Evolutionary conservation across 108 stramenopile species (phyloP).

Genomic region (Bacterosira constricta): DNA sequence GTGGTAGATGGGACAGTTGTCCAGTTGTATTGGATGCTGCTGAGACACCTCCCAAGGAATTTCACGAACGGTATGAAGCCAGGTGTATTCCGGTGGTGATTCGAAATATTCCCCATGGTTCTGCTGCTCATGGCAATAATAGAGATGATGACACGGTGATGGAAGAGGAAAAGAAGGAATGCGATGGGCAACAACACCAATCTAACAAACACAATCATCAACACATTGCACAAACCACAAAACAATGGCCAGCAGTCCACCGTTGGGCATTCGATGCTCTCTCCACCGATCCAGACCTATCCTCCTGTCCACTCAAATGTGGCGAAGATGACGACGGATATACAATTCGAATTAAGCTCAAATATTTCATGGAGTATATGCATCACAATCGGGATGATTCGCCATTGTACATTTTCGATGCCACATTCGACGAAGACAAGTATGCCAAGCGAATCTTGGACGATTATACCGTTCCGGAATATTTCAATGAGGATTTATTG

Average conservation of each 20-base stretch:
- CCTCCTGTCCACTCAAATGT: slow-evolving; percentile 82
- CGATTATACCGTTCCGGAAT: slow-evolving; percentile 90
- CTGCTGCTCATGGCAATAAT: background rate
- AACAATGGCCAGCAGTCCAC: slow-evolving; percentile 65
- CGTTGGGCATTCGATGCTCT: slow-evolving; percentile 67
- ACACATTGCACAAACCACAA: background rate
- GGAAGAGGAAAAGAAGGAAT: slow-evolving; percentile 36
- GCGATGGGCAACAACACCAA: background rate
- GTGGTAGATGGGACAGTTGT: slow-evolving; percentile 4
- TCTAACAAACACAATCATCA: background rate
- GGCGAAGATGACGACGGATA: slow-evolving; percentile 98
- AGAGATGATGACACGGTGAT: slow-evolving; percentile 31
- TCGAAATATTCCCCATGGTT: slow-evolving; percentile 65
- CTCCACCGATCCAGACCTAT: slow-evolving; percentile 45
- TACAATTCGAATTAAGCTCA: slow-evolving; percentile 86
- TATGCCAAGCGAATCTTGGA: slow-evolving; percentile 58
- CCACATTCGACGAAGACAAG: slow-evolving; percentile 84
- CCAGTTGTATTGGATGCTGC: slow-evolving; percentile 72
- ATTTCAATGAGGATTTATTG: slow-evolving; percentile 96
- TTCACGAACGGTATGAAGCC: slow-evolving; percentile 65
- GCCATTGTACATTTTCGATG: slow-evolving; percentile 98
- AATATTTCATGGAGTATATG: slow-evolving; percentile 89
- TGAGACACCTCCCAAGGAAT: slow-evolving; percentile 51
- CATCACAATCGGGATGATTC: slow-evolving; percentile 89
- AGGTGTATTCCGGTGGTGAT: slow-evolving; percentile 71